Base-by-base conservation (phyloP, 129 eudicot genomes). In the Chrysanthemum seticuspe region DNA sequence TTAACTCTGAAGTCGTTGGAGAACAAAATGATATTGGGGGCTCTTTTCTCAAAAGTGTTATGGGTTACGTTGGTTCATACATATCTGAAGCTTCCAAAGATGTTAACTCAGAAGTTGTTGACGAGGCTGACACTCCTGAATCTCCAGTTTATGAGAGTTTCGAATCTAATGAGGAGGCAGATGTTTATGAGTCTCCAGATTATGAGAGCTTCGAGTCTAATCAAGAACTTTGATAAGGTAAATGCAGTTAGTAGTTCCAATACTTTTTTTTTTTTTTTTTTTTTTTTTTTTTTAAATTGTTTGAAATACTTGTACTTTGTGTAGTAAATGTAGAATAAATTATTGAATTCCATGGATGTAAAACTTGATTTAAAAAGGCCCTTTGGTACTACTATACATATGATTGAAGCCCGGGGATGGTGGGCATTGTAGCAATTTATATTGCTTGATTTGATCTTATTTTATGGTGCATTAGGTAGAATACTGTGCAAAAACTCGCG, bases 211-310 rank as follows among this genome's bases (percentile, higher is more conserved):
- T 58, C 45, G 87, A 81, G 64, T 75, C 70, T 19, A 87, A 68
- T 48, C 89, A 89, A 79, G 96, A 89, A 68, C 81, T 86, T 48
- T 89, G 69, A 67, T 60, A 1, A 57, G 31, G 72, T 51, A 31
- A 62, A 49, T 57, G 47, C 13, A 48, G 62, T 55, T 71, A 64
- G 13, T 15, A 62, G 76, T 53, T 61, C 40, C 27, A 29, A 12
- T 62, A 63, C 57, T 5, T 36, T 36, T 36, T 36, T 34, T 2
- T 52, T 70, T 4, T 62, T 51, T 61, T 69, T 23, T 23, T 23
- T 23, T 23, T 23, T 23, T 23, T 23, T 23, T 23, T 23, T 19
- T 19, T 19, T 19, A 0, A 19, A 34, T 69, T 45, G 54, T 68
- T 68, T 59, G 15, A 68, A 76, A 49, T 58, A 34, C 16, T 65